Base-by-base conservation (phyloP, 331 rosid species). In the Acacia pycnantha region DNA sequence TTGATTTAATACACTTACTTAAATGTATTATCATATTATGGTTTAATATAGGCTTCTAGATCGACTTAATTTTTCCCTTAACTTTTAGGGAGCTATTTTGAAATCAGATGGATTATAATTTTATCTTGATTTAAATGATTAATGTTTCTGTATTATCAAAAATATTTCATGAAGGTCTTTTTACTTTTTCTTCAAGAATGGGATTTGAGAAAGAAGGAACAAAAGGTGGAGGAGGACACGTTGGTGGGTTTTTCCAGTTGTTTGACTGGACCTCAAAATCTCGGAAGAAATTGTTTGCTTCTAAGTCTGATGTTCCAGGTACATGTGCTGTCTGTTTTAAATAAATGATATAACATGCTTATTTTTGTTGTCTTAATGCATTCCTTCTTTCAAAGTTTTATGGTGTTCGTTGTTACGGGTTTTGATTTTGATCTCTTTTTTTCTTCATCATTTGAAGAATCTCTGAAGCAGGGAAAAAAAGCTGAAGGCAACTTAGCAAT, bases 201-300 rank as follows among this genome's bases (percentile, higher is more conserved):
- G 98, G 97, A 74, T 79, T 82, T 70, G 97, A 93, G 86, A 92
- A 79, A 82, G 97, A 93, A 69, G 92, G 92, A 82, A 79, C 79
- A 14, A 93, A 81, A 88, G 78, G 76, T 82, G 94, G 93, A 77
- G 90, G 92, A 77, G 87, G 94, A 77, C 88, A 92, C 71, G 94
- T 82, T 48, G 97, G 98, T 64, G 90, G 97, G 44, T 93, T 95
- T 80, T 90, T 95, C 73, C 97, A 95, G 33, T 84, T 95, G 84
- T 95, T 95, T 79, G 99, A 95, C 81, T 95, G 99, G 98, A 92
- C 84, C 59, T 83, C 98, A 46, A 95, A 95, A 82, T 91, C 98
- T 11, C 90, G 97, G 10, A 95, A 95, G 85, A 95, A 91, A 77
- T 84, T 95, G 70, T 95, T 95, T 85, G 81, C 97, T 9, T 82